phyloP scores from a whole-genome alignment of 2,329 filamentous ascomycete species.

The Chaetomium sp. region DNA sequence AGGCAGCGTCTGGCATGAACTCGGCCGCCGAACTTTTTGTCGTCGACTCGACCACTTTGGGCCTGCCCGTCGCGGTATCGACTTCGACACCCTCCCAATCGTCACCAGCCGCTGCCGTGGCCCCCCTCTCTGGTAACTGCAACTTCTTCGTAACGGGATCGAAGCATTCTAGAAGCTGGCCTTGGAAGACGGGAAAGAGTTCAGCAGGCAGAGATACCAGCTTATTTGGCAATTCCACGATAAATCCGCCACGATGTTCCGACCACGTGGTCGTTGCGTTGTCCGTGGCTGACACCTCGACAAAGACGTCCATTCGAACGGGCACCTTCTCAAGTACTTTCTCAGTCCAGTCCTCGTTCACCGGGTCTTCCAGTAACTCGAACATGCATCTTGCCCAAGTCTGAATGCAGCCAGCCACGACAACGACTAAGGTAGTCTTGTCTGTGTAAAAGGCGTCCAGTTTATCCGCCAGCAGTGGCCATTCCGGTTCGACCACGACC shows the following conservation, averaged over 20 bases:
- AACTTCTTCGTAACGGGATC: slow-evolving; percentile 21
- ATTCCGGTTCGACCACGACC: slow-evolving; percentile 37
- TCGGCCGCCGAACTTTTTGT: slow-evolving; percentile 17
- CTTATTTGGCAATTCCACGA: slow-evolving; percentile 33
- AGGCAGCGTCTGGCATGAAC: slow-evolving; percentile 36
- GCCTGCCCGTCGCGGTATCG: slow-evolving; percentile 28
- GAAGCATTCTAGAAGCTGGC: slow-evolving; percentile 33
- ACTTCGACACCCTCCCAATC: slow-evolving; percentile 41
- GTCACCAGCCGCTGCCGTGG: slow-evolving; percentile 24
- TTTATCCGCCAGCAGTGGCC: slow-evolving; percentile 35
- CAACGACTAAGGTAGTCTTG: slow-evolving; percentile 33
- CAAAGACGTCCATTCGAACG: slow-evolving; percentile 28
- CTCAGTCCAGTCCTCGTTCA: slow-evolving; percentile 37
- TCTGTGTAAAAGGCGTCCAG: slow-evolving; percentile 36
- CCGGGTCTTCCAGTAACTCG: slow-evolving; percentile 37
- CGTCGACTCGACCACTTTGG: slow-evolving; percentile 28
- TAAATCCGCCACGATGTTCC: slow-evolving; percentile 31
- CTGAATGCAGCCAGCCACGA: slow-evolving; percentile 33
- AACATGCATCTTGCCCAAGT: slow-evolving; percentile 35
- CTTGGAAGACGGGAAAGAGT: slow-evolving; percentile 32
- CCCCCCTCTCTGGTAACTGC: neutral
- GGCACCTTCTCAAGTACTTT: slow-evolving; percentile 33
- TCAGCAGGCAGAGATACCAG: slow-evolving; percentile 28
- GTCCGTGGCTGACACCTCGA: slow-evolving; percentile 32
- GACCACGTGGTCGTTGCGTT: slow-evolving; percentile 35